A percentile compares a stretch with the other conserved stretches of the same genome.
phyloP scores from a whole-genome alignment of 306 rosid species.

The Rosa multiflora region DNA sequence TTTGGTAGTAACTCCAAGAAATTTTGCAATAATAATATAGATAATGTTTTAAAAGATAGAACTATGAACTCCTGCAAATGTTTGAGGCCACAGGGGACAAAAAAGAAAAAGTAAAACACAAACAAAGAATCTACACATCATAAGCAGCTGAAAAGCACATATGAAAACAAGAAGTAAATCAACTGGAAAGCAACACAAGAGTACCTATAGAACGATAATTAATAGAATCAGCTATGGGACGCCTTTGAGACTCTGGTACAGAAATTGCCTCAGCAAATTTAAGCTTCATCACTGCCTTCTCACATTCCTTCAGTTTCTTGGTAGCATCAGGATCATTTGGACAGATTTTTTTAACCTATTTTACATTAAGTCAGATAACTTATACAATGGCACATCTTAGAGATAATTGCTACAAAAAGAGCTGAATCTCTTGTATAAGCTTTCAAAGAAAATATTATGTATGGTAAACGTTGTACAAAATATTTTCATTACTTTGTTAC shows the following conservation, averaged over 20 bases:
- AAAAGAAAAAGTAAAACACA: background rate
- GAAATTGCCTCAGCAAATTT: conserved; percentile 95
- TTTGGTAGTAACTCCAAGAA: conserved; percentile 6
- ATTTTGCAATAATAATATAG: background rate
- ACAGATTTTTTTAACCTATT: conserved; percentile 76
- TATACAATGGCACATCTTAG: conserved; percentile 9
- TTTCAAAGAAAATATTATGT: background rate
- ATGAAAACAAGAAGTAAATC: background rate
- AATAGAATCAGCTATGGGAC: conserved; percentile 63
- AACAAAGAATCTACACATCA: conserved; percentile 9
- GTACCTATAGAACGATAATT: conserved; percentile 80
- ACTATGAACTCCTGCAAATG: background rate
- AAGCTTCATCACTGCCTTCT: conserved; percentile 90
- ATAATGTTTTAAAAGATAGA: background rate
- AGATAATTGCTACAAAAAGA: background rate
- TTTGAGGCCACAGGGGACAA: background rate
- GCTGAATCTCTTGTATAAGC: background rate
- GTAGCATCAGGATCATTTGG: conserved; percentile 92
- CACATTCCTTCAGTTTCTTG: conserved; percentile 95
- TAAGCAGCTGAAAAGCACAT: background rate
- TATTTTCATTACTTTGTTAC: background rate
- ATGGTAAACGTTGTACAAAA: background rate
- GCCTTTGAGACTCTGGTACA: conserved; percentile 64
- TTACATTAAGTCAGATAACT: conserved; percentile 29
- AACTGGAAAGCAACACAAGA: conserved; percentile 21